A percentile compares a stretch with the other conserved stretches of the same genome.
Conservation (phyloP, 805 yeast genomes). For the Candida arabinofermentans region DNA sequence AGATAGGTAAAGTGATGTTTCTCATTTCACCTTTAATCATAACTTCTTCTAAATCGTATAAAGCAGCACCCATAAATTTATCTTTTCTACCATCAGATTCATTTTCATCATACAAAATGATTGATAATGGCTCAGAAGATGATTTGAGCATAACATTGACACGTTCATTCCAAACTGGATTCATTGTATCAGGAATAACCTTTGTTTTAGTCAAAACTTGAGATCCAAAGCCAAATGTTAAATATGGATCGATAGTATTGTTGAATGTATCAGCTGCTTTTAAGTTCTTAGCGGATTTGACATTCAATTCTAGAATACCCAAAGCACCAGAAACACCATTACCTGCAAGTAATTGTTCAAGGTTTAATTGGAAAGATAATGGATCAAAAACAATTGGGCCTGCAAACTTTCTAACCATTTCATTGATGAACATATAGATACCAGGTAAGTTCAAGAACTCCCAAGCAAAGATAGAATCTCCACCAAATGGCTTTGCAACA, state of each 20-base stretch:
- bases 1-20: conserved; percentile 49
- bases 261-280: conserved; percentile 67
- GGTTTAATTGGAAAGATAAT: conserved; percentile 86
- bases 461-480: conserved; percentile 82
- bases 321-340: conserved; percentile 72
- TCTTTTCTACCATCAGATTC: conserved; percentile 61
- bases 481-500: conserved; percentile 63
- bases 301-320: conserved; percentile 75
- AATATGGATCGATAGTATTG: conserved; percentile 87
- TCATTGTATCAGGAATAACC: conserved; percentile 58
- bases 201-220: conserved; percentile 63
- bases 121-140: conserved; percentile 76
- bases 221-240: conserved; percentile 62
- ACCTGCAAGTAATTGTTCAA: conserved; percentile 87
- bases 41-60: conserved; percentile 67
- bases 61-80: conserved; percentile 71
- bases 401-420: conserved; percentile 77
- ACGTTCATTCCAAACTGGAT: conserved; percentile 85
- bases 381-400: conserved; percentile 91
- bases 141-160: conserved; percentile 65
- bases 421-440: conserved; percentile 71
- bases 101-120: conserved; percentile 73
- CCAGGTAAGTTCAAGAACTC: conserved; percentile 90
- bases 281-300: conserved; percentile 64
- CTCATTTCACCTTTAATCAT: conserved; percentile 48